A percentile compares a stretch with the other conserved stretches of the same genome.
phyloP scores from a whole-genome alignment of 2,329 filamentous ascomycete genomes.

The Xylaria sp. region DNA sequence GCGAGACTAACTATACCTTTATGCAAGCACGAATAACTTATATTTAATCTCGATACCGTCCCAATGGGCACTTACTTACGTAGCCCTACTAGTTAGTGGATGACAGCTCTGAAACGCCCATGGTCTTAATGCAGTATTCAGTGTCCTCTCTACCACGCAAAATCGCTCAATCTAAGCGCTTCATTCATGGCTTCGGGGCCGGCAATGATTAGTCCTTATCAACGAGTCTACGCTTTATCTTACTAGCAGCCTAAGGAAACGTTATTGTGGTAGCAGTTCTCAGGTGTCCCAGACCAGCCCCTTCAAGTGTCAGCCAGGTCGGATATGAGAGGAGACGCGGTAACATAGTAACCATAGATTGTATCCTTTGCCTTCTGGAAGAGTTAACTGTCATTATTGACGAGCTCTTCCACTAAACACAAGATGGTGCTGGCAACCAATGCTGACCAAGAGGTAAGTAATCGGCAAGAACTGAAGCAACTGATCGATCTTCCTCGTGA shows the following conservation, averaged over 20 bases:
- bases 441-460: slow-evolving; percentile 14
- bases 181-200: slow-evolving; percentile 4
- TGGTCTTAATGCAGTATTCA: slow-evolving; percentile 9
- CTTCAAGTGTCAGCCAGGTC: slow-evolving; percentile 27
- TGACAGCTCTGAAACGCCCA: slow-evolving; percentile 4
- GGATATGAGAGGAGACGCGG: slow-evolving; percentile 16
- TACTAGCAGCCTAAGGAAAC: slow-evolving; percentile 8
- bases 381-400: background rate
- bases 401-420: background rate
- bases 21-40: background rate
- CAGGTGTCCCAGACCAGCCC: slow-evolving; percentile 23
- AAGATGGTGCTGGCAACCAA: background rate
- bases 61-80: background rate
- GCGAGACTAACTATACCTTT: slow-evolving; percentile 17
- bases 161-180: slow-evolving; percentile 21
- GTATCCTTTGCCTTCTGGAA: slow-evolving; percentile 7
- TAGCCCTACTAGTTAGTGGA: slow-evolving; percentile 24
- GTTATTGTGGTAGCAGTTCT: slow-evolving; percentile 26
- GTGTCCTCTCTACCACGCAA: slow-evolving; percentile 18
- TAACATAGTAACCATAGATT: background rate
- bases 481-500: slow-evolving; percentile 1
- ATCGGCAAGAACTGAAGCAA: background rate
- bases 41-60: background rate
- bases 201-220: background rate
- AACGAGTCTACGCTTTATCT: slow-evolving; percentile 9